Evolutionary conservation across 345 rosid genomes (phyloP).

Genomic region (Eucalyptus caleyi): DNA sequence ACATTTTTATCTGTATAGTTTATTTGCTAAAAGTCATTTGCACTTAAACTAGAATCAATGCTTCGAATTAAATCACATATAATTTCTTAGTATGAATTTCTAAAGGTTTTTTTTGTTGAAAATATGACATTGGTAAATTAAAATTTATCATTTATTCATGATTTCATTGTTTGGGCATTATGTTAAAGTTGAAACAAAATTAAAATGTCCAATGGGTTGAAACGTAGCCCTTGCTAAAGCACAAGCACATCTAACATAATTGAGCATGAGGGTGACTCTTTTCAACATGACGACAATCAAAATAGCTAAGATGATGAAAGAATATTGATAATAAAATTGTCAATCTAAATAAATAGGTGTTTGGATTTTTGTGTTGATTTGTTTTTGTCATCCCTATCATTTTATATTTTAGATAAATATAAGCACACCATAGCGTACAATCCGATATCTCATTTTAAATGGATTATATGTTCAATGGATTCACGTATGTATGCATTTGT

Average conservation of each 20-base stretch:
- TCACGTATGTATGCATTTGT: not conserved
- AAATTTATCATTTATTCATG: not conserved
- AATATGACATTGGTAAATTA: not conserved
- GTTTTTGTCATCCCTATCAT: not conserved
- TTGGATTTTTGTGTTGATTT: not conserved
- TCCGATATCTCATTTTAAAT: not conserved
- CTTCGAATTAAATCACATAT: not conserved
- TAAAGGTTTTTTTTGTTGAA: not conserved
- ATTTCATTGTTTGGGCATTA: not conserved
- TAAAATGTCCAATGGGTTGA: not conserved
- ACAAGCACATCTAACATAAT: not conserved
- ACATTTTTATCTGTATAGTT: not conserved
- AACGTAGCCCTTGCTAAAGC: not conserved
- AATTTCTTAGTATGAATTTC: not conserved
- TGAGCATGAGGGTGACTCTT: not conserved
- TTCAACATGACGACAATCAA: not conserved
- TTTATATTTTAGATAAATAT: not conserved
- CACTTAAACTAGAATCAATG: not conserved
- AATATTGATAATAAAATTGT: not conserved
- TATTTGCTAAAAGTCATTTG: not conserved
- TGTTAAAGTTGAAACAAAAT: not conserved
- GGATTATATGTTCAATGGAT: fast-evolving
- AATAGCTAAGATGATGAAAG: not conserved
- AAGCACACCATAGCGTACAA: not conserved
- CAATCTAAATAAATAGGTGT: not conserved